A percentile compares a stretch with the other conserved stretches of the same genome.
These are phyloP conservation scores for Mortierella sp. DNA, from an alignment of 371 early-diverging fungal species.

Conservation along the genomic window DNA sequence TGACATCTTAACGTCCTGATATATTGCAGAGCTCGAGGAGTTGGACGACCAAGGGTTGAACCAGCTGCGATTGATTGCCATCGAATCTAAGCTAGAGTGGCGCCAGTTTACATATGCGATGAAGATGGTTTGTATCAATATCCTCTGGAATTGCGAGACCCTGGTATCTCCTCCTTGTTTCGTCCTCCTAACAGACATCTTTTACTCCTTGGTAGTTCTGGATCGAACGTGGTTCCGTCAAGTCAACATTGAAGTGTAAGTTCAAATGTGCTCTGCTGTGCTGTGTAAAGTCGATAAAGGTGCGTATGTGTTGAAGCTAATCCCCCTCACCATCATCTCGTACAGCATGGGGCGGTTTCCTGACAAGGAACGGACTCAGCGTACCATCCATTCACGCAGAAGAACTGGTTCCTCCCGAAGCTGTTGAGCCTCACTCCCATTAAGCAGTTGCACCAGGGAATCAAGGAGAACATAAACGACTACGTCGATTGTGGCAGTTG, in stretches of 20 bases:
- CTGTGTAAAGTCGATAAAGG: too few relatives aligned
- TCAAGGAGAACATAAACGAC: too few relatives aligned
- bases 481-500: too few relatives aligned
- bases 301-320: too few relatives aligned
- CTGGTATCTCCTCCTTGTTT: background rate
- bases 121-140: conserved; percentile 34
- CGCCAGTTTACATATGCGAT: conserved; percentile 47
- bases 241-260: conserved; percentile 37
- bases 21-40: conserved; percentile 26
- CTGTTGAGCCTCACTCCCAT: too few relatives aligned
- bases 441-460: too few relatives aligned
- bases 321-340: background rate
- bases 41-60: conserved; percentile 33
- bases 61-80: conserved; percentile 42
- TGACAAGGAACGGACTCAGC: too few relatives aligned
- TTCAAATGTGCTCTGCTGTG: background rate
- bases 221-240: conserved; percentile 42
- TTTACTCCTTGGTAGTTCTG: conserved; percentile 28
- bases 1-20: background rate
- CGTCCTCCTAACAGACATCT: background rate
- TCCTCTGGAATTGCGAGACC: background rate
- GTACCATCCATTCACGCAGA: too few relatives aligned
- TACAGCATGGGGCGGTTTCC: too few relatives aligned
- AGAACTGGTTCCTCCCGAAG: too few relatives aligned
- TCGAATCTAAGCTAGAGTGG: conserved; percentile 53